Conservation (phyloP, 768 basidiomycete species). For the Russula emetica region DNA sequence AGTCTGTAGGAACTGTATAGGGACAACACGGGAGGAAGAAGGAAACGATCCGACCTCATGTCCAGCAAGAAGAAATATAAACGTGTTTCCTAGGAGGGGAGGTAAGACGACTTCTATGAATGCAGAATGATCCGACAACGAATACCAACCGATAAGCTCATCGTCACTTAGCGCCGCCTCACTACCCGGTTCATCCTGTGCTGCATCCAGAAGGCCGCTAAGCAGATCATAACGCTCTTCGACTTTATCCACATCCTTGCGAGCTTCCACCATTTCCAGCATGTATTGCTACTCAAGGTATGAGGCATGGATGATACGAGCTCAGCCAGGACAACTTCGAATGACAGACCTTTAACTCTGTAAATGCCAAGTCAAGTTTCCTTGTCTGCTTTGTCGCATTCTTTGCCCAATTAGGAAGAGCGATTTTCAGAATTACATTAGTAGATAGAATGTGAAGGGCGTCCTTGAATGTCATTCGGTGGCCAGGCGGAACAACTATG, state of each 20-base stretch:
- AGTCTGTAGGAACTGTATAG: slow-evolving; percentile 31
- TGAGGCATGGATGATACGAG: background rate
- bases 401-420: slow-evolving; percentile 41
- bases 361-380: slow-evolving; percentile 37
- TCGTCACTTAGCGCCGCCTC: slow-evolving; percentile 23
- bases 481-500: slow-evolving; percentile 39
- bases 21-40: background rate
- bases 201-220: slow-evolving; percentile 29
- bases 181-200: slow-evolving; percentile 22
- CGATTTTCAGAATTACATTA: slow-evolving; percentile 38
- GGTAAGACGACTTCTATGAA: background rate
- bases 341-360: slow-evolving; percentile 41
- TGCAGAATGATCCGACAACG: slow-evolving; percentile 27
- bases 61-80: slow-evolving; percentile 37
- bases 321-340: background rate
- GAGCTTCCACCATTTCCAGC: slow-evolving; percentile 30
- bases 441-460: slow-evolving; percentile 43
- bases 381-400: slow-evolving; percentile 36
- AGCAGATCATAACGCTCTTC: slow-evolving; percentile 31
- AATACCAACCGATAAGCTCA: slow-evolving; percentile 23
- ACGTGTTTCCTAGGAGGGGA: slow-evolving; percentile 28
- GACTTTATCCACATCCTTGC: slow-evolving; percentile 19
- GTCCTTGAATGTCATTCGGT: slow-evolving; percentile 47
- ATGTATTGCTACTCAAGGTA: slow-evolving; percentile 28
- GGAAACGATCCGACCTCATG: slow-evolving; percentile 29